Evolutionary conservation across 2,329 filamentous ascomycete genomes (phyloP), one percentile per base, ranked within the genome.

Genomic region (Chaetomium olivaceum): DNA sequence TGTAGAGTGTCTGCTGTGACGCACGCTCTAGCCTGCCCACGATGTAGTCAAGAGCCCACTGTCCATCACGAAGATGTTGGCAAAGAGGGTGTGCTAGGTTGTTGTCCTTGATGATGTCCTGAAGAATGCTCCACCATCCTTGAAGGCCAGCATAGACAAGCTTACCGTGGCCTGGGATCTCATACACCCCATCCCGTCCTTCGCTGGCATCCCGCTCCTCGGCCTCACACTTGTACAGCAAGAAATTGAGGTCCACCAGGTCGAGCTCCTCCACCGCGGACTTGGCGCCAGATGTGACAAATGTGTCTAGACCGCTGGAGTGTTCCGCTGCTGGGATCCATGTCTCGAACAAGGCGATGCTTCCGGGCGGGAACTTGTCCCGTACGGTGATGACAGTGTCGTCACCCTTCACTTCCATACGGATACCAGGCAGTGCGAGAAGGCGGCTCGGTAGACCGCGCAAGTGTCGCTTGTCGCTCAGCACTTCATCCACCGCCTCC

Each of bases 121-220:
- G 89, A 51, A 99, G 80, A 0, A 97, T 82, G 75, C 93, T 97
- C 93, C 94, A 97, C 94, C 95, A 99, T 46, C 96, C 96, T 77
- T 99, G 95, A n/a, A 99, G 83, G 67, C 95, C 95, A 67, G 94
- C 94, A 77, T 98, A 99, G 2, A 97, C 91, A 51, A 97, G 84
- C 66, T 90, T 88, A 2, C 93, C 94, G 74, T 93, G 83, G 1
- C 89, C 89, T 1, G 95, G 95, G 69, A 99, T 90, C 61, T 89
- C 86, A 78, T 98, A 99, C 9, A 89, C 89, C n/a, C 95, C 94
- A 75, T 97, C 92, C 66, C 86, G 84, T 4, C 92, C 92, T 60
- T 84, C 85, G 69, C 91, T 97, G 7, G 86, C 87, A 71, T 95
- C 92, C 57, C 87, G 86, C 77, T 88, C 96, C 77, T 99, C 95